These are phyloP conservation scores for Rubus idaeus DNA, from an alignment of 306 rosid genomes.

Conservation along the genomic window DNA sequence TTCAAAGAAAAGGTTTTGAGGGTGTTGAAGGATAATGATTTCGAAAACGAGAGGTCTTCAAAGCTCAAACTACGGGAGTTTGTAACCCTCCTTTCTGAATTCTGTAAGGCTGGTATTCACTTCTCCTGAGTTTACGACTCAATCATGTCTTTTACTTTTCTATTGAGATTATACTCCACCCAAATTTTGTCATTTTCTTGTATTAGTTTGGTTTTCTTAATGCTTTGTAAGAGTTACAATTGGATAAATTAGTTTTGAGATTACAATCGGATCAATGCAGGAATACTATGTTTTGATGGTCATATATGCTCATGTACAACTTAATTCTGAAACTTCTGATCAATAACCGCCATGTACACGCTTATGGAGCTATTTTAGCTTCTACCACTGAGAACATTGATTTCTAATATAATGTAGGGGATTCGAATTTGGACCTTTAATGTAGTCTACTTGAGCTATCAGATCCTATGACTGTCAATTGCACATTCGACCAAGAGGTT, in stretches of 20 bases:
- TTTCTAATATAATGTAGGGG: background rate
- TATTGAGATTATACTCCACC: background rate
- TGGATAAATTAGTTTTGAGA: background rate
- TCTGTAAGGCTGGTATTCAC: slow-evolving; percentile 79
- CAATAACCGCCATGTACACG: background rate
- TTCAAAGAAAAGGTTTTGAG: slow-evolving; percentile 70
- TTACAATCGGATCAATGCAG: background rate
- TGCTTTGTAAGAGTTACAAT: background rate
- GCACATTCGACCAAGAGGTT: background rate
- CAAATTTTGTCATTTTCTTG: slow-evolving; percentile 24
- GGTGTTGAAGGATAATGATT: slow-evolving; percentile 77
- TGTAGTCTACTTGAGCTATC: background rate
- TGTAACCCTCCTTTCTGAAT: slow-evolving; percentile 67
- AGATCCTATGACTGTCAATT: background rate
- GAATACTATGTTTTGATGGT: background rate
- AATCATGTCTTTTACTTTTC: background rate
- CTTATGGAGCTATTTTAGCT: background rate
- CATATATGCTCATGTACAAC: background rate
- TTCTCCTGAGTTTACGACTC: slow-evolving; percentile 47
- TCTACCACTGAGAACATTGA: background rate
- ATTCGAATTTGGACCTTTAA: background rate
- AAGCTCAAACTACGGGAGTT: slow-evolving; percentile 81
- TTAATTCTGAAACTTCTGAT: background rate
- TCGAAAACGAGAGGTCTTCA: slow-evolving; percentile 85
- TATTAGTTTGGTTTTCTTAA: background rate